Evolutionary conservation across 441 rosid genomes (phyloP).

Genomic region (Adansonia madagascariensis): DNA sequence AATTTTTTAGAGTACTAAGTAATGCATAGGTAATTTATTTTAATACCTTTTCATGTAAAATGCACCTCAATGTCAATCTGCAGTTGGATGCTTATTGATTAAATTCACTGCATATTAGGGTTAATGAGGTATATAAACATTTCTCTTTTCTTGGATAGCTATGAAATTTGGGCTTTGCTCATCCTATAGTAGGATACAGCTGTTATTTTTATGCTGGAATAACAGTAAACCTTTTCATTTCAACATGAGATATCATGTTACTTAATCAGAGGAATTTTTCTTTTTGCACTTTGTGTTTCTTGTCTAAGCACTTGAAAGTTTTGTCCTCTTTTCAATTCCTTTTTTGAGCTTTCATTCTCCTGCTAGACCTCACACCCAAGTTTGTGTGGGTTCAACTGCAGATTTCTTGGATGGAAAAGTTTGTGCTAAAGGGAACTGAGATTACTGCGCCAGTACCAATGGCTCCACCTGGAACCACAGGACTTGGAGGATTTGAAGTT

Average conservation of each 20-base stretch:
- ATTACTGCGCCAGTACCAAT: conserved; percentile 98
- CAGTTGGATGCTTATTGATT: not conserved
- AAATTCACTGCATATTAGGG: not conserved
- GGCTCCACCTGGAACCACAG: conserved; percentile 93
- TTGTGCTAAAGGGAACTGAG: conserved; percentile 90
- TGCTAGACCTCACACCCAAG: conserved; percentile 13
- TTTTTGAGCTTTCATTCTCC: conserved; percentile 3
- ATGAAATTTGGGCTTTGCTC: not conserved
- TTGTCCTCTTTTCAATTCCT: conserved; percentile 12
- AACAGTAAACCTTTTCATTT: not conserved
- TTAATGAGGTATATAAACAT: not conserved
- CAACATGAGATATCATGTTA: not conserved
- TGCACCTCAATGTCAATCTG: not conserved
- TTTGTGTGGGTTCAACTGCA: conserved; percentile 39
- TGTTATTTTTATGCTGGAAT: not conserved
- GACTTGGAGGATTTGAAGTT: conserved; percentile 99
- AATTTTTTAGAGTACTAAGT: too few species aligned
- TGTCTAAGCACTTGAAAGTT: not conserved
- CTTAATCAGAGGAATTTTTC: not conserved
- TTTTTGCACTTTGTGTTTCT: too few species aligned
- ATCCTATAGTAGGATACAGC: not conserved
- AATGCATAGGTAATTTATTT: not conserved
- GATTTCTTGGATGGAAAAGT: conserved; percentile 99
- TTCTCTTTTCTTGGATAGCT: not conserved
- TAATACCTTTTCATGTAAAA: not conserved